Conservation (phyloP, 306 rosid species). For the Adenanthera pavonina region DNA sequence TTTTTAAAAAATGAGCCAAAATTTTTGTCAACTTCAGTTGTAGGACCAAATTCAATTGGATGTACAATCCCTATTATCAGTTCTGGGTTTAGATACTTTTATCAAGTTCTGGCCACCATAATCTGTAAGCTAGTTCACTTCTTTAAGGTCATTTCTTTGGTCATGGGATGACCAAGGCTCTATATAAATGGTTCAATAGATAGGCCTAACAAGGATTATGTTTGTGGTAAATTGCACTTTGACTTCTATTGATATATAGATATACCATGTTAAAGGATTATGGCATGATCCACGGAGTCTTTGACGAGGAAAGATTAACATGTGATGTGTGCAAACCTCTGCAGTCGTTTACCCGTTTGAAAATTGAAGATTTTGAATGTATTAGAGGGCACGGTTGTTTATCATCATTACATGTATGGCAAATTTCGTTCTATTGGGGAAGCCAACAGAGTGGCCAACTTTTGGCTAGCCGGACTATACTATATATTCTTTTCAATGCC, state of each 20-base stretch:
- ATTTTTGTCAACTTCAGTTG: neutral
- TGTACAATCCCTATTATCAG: neutral
- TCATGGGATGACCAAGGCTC: slow-evolving; percentile 9
- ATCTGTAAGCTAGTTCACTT: neutral
- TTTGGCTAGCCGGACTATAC: neutral
- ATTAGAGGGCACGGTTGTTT: neutral
- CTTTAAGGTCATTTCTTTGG: neutral
- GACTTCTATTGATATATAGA: neutral
- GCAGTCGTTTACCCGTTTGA: neutral
- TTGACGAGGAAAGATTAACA: neutral
- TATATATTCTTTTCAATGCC: neutral
- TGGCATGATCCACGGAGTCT: neutral
- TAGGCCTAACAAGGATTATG: slow-evolving; percentile 2
- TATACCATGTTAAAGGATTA: neutral
- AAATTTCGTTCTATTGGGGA: neutral
- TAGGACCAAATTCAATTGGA: neutral
- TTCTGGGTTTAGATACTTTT: neutral
- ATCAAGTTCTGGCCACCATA: neutral
- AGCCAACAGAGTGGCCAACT: neutral
- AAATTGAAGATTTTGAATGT: neutral
- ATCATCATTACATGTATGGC: neutral
- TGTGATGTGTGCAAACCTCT: neutral
- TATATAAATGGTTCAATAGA: neutral
- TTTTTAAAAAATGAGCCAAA: neutral
- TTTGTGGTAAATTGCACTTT: neutral